Evolutionary conservation across 768 basidiomycete species (phyloP), one percentile per base, ranked within the genome.

Genomic region (Tricholoma bakamatsutake): DNA sequence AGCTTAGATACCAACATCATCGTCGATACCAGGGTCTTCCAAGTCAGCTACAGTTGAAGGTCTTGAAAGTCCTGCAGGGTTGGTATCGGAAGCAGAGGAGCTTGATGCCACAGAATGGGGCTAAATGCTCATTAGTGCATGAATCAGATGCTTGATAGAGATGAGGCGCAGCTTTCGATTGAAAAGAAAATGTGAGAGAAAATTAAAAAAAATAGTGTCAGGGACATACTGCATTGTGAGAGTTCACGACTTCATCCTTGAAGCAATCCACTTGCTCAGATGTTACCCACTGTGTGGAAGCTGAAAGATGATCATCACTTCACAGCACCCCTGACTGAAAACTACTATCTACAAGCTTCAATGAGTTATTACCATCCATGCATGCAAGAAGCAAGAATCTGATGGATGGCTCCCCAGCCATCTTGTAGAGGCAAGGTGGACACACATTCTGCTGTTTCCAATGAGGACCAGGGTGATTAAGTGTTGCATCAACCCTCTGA

Each of bases 371-470:
- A n/a, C n/a, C n/a, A n/a, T n/a, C n/a, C n/a, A 42, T 42, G 40
- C 40, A 42, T 42, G 40, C 40, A 42, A 42, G 40, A 21, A 42
- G 40, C 18, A 10, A 42, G 40, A 42, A 42, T 21, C 18, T 40
- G 39, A 40, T 12, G 17, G 15, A n/a, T 18, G 39, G 39, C 39
- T 40, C 39, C n/a, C 39, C 39, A 9, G 21, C 9, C 31, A 4
- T 48, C n/a, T n/a, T n/a, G n/a, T n/a, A n/a, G n/a, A n/a, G n/a
- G n/a, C n/a, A n/a, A n/a, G n/a, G n/a, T n/a, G n/a, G n/a, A n/a
- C n/a, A n/a, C n/a, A n/a, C n/a, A n/a, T n/a, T 28, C 45, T 35
- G 45, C 54, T 39, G 45, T 40, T 55, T 35, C 27, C 47, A 27
- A 11, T 33, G 30, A 17, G 47, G 24, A 55, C 18, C 18, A 9